These are phyloP conservation scores for Trichoderma sp. DNA, from an alignment of 2,329 filamentous ascomycete genomes.

Conservation along the genomic window DNA sequence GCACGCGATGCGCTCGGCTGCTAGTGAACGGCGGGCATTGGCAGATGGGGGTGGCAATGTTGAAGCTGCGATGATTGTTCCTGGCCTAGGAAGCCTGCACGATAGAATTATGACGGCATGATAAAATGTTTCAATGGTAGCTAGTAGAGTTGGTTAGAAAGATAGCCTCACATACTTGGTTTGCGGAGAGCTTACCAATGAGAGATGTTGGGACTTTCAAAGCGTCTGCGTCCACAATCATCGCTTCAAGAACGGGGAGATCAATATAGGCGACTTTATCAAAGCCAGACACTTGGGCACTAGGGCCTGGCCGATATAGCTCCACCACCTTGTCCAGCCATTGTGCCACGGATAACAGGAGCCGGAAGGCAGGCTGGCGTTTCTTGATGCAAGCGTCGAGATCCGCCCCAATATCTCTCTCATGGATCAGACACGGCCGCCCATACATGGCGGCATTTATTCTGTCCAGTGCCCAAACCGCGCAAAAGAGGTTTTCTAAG, in stretches of 20 bases:
- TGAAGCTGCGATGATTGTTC: slow-evolving; percentile 38
- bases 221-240: slow-evolving; percentile 54
- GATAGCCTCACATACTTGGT: too few species aligned
- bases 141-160: slow-evolving; percentile 31
- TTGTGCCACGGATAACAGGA: slow-evolving; percentile 53
- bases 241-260: slow-evolving; percentile 54
- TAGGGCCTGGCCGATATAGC: slow-evolving; percentile 55
- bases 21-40: slow-evolving; percentile 56
- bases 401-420: slow-evolving; percentile 56
- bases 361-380: slow-evolving; percentile 53
- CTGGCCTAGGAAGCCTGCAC: slow-evolving; percentile 49
- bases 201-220: slow-evolving; percentile 47
- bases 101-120: slow-evolving; percentile 63
- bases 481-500: slow-evolving; percentile 53
- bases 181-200: slow-evolving; percentile 41
- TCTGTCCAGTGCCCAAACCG: slow-evolving; percentile 59
- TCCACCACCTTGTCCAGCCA: slow-evolving; percentile 59
- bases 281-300: slow-evolving; percentile 38
- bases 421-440: slow-evolving; percentile 57
- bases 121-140: slow-evolving; percentile 61
- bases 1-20: slow-evolving; percentile 55
- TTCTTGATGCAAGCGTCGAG: slow-evolving; percentile 49
- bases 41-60: slow-evolving; percentile 47
- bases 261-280: slow-evolving; percentile 49
- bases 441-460: slow-evolving; percentile 60